A percentile compares a stretch with the other conserved stretches of the same genome.
phyloP scores from a whole-genome alignment of 2,329 filamentous ascomycete genomes.

The Diaporthe vexans region DNA sequence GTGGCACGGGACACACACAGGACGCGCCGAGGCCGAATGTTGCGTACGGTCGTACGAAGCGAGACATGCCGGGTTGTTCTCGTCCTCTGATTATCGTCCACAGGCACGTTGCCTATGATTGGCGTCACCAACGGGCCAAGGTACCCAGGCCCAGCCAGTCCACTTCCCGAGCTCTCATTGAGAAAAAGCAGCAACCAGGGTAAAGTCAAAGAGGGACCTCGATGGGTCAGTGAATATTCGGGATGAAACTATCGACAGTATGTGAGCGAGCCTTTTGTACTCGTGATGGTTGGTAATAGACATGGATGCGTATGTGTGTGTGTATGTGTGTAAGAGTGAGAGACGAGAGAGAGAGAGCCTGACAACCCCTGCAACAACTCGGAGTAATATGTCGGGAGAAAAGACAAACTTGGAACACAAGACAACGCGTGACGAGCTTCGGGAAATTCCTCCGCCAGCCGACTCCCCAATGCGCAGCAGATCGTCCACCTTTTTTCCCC shows the following conservation, averaged over 20 bases:
- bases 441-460: background rate
- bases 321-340: background rate
- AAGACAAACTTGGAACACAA: background rate
- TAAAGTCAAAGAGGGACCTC: background rate
- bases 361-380: background rate
- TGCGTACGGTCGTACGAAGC: conserved; percentile 20
- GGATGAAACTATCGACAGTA: conserved; percentile 1
- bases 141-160: background rate
- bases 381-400: conserved; percentile 20
- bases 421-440: background rate
- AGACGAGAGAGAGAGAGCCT: background rate
- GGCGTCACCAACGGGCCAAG: background rate
- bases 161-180: background rate
- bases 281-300: conserved; percentile 17
- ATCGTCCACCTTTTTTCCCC: background rate
- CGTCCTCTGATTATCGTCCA: conserved; percentile 3
- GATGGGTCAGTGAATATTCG: background rate
- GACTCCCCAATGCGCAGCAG: background rate
- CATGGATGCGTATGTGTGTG: background rate
- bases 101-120: background rate
- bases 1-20: background rate
- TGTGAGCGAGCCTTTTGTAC: background rate
- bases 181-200: background rate
- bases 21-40: background rate
- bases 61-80: conserved; percentile 11